A percentile compares a stretch with the other conserved stretches of the same genome.
These are phyloP conservation scores for Mortierella sp. DNA, from an alignment of 371 early-diverging fungal species.

Conservation along the genomic window DNA sequence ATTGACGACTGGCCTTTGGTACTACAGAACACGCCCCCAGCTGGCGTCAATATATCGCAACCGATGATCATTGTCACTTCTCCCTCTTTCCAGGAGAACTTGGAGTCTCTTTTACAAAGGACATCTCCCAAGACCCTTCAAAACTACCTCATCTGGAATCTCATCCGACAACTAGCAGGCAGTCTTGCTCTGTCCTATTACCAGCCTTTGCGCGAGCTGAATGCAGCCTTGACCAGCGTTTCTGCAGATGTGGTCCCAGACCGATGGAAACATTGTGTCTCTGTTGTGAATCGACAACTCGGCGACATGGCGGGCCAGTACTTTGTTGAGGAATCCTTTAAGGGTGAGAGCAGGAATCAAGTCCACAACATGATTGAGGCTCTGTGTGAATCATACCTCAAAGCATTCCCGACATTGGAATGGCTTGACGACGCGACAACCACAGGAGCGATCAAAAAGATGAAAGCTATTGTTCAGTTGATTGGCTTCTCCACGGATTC, in stretches of 20 bases:
- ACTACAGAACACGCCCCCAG: constrained; percentile 50
- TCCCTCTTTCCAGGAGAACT: constrained; percentile 54
- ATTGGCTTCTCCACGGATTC: constrained; percentile 61
- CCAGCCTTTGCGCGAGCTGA: constrained; percentile 50
- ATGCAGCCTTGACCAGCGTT: constrained; percentile 57
- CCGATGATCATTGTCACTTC: constrained; percentile 55
- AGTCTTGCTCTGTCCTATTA: constrained; percentile 51
- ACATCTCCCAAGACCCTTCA: constrained; percentile 52
- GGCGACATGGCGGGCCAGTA: constrained; percentile 67
- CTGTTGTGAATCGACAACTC: constrained; percentile 52
- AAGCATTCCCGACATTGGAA: constrained; percentile 56
- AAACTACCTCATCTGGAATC: constrained; percentile 59
- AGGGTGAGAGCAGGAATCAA: constrained; percentile 52
- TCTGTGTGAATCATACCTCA: constrained; percentile 55
- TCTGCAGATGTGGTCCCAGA: constrained; percentile 53
- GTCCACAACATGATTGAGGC: constrained; percentile 55
- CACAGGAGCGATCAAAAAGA: constrained; percentile 61
- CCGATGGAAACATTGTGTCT: constrained; percentile 61
- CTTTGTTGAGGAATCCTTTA: constrained; percentile 59
- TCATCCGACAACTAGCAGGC: constrained; percentile 45
- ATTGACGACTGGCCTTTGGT: constrained; percentile 56
- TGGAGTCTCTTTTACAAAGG: constrained; percentile 51
- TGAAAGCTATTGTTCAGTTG: constrained; percentile 55
- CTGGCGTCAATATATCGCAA: constrained; percentile 36
- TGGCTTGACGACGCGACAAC: constrained; percentile 68